Conservation (phyloP, 1,139 yeast genomes). For the Kodamaea plutei region DNA sequence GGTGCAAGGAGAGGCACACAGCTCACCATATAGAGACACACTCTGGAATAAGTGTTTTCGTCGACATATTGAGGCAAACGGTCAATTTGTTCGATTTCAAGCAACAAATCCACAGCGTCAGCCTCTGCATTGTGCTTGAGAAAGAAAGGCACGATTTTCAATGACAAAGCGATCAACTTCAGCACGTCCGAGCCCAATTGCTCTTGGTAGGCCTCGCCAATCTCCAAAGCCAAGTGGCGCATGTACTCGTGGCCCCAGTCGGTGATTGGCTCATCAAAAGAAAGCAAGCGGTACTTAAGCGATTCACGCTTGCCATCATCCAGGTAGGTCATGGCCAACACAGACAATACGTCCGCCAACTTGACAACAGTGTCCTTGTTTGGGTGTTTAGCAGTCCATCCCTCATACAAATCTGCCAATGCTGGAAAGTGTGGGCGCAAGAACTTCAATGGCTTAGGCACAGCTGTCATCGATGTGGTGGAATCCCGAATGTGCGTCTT, state of each 20-base stretch:
- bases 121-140: slow-evolving; percentile 96
- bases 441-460: slow-evolving; percentile 96
- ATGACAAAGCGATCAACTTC: slow-evolving; percentile 59
- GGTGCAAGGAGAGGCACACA: slow-evolving; percentile 95
- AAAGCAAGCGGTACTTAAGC: slow-evolving; percentile 71
- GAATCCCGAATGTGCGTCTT: slow-evolving; percentile 83
- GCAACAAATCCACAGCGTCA: slow-evolving; percentile 89
- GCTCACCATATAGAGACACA: slow-evolving; percentile 89
- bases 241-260: slow-evolving; percentile 99
- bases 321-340: slow-evolving; percentile 91
- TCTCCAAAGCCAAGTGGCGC: slow-evolving; percentile 91
- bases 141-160: slow-evolving; percentile 84
- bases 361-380: slow-evolving; percentile 20
- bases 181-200: slow-evolving; percentile 52
- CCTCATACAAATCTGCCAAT: slow-evolving; percentile 60
- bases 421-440: slow-evolving; percentile 80
- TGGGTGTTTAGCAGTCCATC: slow-evolving; percentile 55
- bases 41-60: slow-evolving; percentile 78
- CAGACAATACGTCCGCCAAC: slow-evolving; percentile 83
- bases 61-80: slow-evolving; percentile 81
- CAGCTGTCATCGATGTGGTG: slow-evolving; percentile 98
- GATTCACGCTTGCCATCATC: slow-evolving; percentile 81
- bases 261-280: slow-evolving; percentile 58
- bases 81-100: slow-evolving; percentile 86
- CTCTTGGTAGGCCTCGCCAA: slow-evolving; percentile 80